Evolutionary conservation across 1,284 basidiomycete species (phyloP).

Genomic region (Porodaedalea pini): DNA sequence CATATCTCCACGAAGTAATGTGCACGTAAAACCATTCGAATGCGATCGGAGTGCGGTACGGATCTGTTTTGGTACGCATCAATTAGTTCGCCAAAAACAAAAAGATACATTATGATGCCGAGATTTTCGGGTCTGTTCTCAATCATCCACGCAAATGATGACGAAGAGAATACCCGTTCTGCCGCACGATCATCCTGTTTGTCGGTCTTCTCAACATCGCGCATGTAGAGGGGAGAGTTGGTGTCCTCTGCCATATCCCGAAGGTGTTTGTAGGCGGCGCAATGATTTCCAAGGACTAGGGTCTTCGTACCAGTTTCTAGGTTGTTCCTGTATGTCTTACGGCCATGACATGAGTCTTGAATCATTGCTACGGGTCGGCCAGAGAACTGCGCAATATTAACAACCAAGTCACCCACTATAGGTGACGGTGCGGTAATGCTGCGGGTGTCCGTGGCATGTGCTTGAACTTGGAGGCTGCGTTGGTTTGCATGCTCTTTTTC

Average conservation of each 20-base stretch:
- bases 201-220: not conserved
- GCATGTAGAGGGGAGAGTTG: not conserved
- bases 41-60: constrained; percentile 31
- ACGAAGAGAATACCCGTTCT: not conserved
- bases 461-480: not conserved
- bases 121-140: constrained; percentile 24
- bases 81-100: constrained; percentile 35
- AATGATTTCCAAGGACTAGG: not conserved
- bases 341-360: not conserved
- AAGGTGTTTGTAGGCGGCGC: not conserved
- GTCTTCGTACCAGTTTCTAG: not conserved
- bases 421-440: not conserved
- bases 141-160: not conserved
- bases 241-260: not conserved
- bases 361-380: not conserved
- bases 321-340: not conserved
- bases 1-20: constrained; percentile 36
- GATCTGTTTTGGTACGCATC: constrained; percentile 36
- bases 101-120: constrained; percentile 32
- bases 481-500: not conserved
- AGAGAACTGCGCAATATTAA: not conserved
- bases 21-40: constrained; percentile 33
- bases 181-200: constrained; percentile 1
- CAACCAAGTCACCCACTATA: not conserved
- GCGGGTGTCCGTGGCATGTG: not conserved